Base-by-base conservation (phyloP, 2,329 filamentous ascomycete genomes). In the Exophiala viscosa region DNA sequence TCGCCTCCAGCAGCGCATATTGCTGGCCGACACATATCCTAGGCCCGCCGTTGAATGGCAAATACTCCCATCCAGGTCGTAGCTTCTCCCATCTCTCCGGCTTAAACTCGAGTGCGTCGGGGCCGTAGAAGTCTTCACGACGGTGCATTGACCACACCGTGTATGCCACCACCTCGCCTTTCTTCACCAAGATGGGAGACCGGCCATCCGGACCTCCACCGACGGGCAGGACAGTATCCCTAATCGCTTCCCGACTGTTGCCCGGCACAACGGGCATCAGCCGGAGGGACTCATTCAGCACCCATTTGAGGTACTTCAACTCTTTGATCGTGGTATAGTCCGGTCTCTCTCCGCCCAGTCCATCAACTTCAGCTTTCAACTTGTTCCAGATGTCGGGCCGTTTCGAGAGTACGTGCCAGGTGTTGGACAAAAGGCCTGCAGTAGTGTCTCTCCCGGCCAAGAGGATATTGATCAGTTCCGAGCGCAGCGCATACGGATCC, bases 1-100 rank as follows among this genome's bases (percentile, higher is more conserved):
- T 64, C 5, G 69, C 65, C 74, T 92, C 87, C 0, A 86, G 88
- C 39, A 92, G 70, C 10, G 88, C 88, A 66, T 90, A 92, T 69
- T 92, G 87, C 76, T 92, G 87, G 1, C 87, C 60, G 20, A 65
- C 49, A 41, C 63, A 65, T 39, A 62, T 64, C 28, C 63, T 51
- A 13, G 60, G 62, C 10, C 63, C 63, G 18, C 63, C 63, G 44
- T 61, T 63, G 55, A 65, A 65, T 6, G 63, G 63, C 31, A 65
- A 34, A 52, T 63, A 65, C 34, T 87, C 1, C 62, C 60, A 65
- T 1, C 60, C 52, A 9, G 60, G 59, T 17, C 54, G 54, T 39
- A 64, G 52, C 13, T 46, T 56, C 48, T 65, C 69, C 71, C 70
- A 73, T 40, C 71, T 57, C 51, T 71, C 65, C 0, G 70, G 70